Evolutionary conservation across 2,329 filamentous ascomycete species (phyloP), one percentile per base, ranked within the genome.

Genomic region (Periglandula ipomoeae): DNA sequence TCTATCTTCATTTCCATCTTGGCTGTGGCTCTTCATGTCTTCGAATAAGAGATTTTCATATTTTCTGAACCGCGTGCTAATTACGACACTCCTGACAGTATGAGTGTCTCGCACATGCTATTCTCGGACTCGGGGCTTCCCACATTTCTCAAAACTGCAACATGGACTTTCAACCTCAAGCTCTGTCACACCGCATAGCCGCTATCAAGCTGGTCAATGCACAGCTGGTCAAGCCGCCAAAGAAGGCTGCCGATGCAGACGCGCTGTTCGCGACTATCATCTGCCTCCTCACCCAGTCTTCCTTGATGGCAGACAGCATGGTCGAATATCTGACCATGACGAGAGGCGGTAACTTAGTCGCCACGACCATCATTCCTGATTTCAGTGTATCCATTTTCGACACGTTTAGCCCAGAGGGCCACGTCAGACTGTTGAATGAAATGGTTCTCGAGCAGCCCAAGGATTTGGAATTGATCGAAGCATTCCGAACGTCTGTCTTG

Each of bases 291-390:
- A 62, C 66, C 17, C 67, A 70, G 48, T 61, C 66, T 1, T 60
- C 58, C 0, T 63, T 66, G 38, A 61, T 70, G 58, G 53, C 61
- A 2, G 63, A 68, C 10, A 64, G 65, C 44, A 67, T 70, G 63
- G 55, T 52, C 20, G 66, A 70, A 46, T 70, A 68, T 38, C 41
- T 69, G 3, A 55, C 62, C 45, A 67, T 68, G 58, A 56, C 61
- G 7, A 58, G 66, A 23, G 66, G 65, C 3, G 58, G 56, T 8
- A 56, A 54, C 17, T 50, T 63, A 1, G 53, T 64, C 13, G 52
- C 54, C 4, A 52, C 53, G 1, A 47, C 51, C n/a, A 53, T 61
- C 20, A 54, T 62, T 23, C 49, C 56, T 10, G 52, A 56, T 30
- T 54, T 54, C 17, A 32, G 51, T 0, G 47, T 43, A 17, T 63